Base-by-base conservation (phyloP, 1,139 yeast genomes). In the Yamadazyma conglobata region DNA sequence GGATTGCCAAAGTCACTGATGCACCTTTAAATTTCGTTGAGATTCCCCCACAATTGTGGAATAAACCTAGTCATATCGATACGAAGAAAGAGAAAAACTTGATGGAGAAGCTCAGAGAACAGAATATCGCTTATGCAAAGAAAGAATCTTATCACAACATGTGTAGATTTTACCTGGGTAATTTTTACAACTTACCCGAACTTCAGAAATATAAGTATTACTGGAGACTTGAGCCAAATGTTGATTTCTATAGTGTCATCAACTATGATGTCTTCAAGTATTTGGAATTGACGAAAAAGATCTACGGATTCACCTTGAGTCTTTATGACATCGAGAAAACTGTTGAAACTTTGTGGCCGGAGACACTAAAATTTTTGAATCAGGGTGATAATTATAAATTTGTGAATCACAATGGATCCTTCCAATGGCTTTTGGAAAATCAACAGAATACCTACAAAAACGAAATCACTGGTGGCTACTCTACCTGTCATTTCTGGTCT, bases 401-500 rank as follows among this genome's bases (percentile, higher is more conserved):
- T 46, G 65, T 72, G 5, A 73, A 85, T 48, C 44, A 44, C 16
- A 58, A 65, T 37, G 87, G 84, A 10, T 78, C 94, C 1, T 67
- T 73, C 41, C 77, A 77, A 37, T 86, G 88, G 79, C 53, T 85
- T n/a, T 57, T 77, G n/a, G 88, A 85, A 37, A 66, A 73, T 40
- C 54, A 67, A 36, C 84, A 77, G 49, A 66, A 75, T 38, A 86
- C 88, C 0, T 55, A 68, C 15, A 79, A 77, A 44, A 67, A 64
- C 19, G 44, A 54, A 21, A 47, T 49, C 4, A 71, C 88, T 1
- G 64, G 73, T 16, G 89, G 91, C 3, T 85, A 83, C 57, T 82
- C 91, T 8, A 79, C 91, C 0, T 85, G 95, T 48, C 95, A 85
- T 55, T 85, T 84, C 54, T 85, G 95, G 95, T 77, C 89, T 24